Conservation (phyloP, 345 rosid species). For the Gossypium mustelinum region DNA sequence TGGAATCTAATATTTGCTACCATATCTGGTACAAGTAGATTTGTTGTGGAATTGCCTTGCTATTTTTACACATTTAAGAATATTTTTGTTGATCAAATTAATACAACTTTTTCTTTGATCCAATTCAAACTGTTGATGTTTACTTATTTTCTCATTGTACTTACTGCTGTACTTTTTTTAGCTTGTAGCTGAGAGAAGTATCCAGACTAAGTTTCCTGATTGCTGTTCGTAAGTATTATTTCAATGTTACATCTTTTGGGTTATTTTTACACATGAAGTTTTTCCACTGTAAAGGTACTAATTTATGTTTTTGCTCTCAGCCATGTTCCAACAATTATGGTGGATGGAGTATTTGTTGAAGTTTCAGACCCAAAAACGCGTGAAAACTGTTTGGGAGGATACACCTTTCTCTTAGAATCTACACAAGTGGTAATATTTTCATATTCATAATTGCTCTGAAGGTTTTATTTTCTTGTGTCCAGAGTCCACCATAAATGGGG, state of each 20-base stretch:
- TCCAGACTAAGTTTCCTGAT: slow-evolving; percentile 64
- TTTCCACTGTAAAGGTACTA: background rate
- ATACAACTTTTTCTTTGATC: slow-evolving; percentile 2
- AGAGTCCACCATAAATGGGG: background rate
- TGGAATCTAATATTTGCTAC: background rate
- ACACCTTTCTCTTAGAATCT: slow-evolving; percentile 64
- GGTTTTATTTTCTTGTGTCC: background rate
- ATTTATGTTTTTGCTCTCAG: slow-evolving; percentile 28
- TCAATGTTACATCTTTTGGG: slow-evolving; percentile 17
- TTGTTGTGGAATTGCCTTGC: background rate
- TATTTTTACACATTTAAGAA: background rate
- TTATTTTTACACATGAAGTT: slow-evolving; percentile 17
- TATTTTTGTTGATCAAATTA: background rate
- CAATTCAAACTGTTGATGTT: background rate
- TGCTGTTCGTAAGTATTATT: slow-evolving; percentile 56
- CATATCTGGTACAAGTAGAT: background rate
- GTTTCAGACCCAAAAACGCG: slow-evolving; percentile 53
- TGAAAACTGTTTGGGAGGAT: slow-evolving; percentile 65
- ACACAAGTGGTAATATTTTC: slow-evolving; percentile 41
- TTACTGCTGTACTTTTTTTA: slow-evolving; percentile 36
- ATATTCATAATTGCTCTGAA: background rate
- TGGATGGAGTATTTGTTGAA: slow-evolving; percentile 62
- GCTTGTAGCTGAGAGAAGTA: slow-evolving; percentile 64
- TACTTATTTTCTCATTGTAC: slow-evolving; percentile 6
- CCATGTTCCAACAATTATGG: slow-evolving; percentile 46